Conservation (phyloP, 805 yeast species). For the Metschnikowia dekortorum region DNA sequence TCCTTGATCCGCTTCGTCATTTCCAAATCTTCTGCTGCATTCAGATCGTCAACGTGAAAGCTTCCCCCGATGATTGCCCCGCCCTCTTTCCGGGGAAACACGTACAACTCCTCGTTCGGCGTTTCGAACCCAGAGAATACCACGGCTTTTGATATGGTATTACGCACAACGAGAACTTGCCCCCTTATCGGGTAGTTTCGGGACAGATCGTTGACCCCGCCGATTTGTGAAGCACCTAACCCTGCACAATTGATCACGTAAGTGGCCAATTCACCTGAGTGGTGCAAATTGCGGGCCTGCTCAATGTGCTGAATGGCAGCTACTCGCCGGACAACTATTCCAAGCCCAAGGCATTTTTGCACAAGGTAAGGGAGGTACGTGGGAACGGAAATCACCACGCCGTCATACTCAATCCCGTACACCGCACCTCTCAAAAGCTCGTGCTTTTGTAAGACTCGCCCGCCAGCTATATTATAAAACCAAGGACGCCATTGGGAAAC, state of each 20-base stretch:
- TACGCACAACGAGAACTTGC: slow-evolving; percentile 51
- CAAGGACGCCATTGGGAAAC: slow-evolving; percentile 31
- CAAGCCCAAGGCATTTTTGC: slow-evolving; percentile 40
- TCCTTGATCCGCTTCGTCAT: slow-evolving; percentile 45
- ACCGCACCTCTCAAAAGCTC: slow-evolving; percentile 41
- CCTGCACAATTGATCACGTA: slow-evolving; percentile 59
- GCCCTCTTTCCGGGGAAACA: slow-evolving; percentile 71
- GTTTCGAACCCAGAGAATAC: slow-evolving; percentile 32
- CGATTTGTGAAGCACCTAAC: slow-evolving; percentile 39
- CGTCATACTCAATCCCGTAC: slow-evolving; percentile 46
- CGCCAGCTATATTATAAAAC: slow-evolving; percentile 44
- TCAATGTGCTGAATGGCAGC: slow-evolving; percentile 36
- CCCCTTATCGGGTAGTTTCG: slow-evolving; percentile 54
- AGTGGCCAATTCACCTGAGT: slow-evolving; percentile 30
- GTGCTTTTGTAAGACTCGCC: slow-evolving; percentile 24
- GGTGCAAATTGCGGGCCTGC: slow-evolving; percentile 37
- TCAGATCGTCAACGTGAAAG: slow-evolving; percentile 16
- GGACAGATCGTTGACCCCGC: slow-evolving; percentile 42
- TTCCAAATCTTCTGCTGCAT: slow-evolving; percentile 29
- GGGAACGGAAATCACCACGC: slow-evolving; percentile 57
- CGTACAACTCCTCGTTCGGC: slow-evolving; percentile 47
- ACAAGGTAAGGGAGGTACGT: slow-evolving; percentile 52
- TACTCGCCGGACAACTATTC: slow-evolving; percentile 46
- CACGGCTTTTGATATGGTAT: slow-evolving; percentile 28
- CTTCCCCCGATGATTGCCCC: slow-evolving; percentile 57